A percentile compares a stretch with the other conserved stretches of the same genome.
Evolutionary conservation across 2,329 filamentous ascomycete genomes (phyloP).

Genomic region (Gyromitra esculenta): DNA sequence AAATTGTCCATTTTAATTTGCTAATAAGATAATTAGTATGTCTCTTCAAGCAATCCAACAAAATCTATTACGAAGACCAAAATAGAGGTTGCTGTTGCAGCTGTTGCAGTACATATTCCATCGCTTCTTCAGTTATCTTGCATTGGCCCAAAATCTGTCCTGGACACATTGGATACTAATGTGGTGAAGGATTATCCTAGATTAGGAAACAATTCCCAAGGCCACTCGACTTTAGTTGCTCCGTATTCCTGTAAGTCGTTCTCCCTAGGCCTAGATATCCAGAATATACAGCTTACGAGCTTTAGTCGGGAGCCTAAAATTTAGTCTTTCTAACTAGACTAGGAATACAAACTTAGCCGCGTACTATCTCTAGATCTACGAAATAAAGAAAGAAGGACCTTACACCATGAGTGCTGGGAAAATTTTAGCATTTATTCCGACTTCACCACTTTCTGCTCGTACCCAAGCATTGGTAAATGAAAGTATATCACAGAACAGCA

Average conservation of each 20-base stretch:
- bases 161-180: constrained; percentile 40
- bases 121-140: constrained; percentile 56
- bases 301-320: neutral
- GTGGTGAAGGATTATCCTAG: constrained; percentile 63
- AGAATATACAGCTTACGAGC: neutral
- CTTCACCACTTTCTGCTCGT: neutral
- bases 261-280: neutral
- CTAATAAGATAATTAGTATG: neutral
- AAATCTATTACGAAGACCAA: constrained; percentile 1
- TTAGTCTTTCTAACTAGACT: neutral
- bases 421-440: constrained; percentile 12
- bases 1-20: neutral
- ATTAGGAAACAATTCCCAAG: constrained; percentile 65
- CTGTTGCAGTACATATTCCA: constrained; percentile 54
- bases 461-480: neutral
- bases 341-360: neutral
- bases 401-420: constrained; percentile 15
- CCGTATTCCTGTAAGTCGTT: constrained; percentile 14
- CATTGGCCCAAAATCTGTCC: constrained; percentile 51
- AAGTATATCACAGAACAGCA: constrained; percentile 1
- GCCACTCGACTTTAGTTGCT: constrained; percentile 59
- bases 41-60: neutral
- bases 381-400: neutral
- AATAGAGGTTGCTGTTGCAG: constrained; percentile 54
- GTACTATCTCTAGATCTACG: constrained; percentile 4